phyloP scores from a whole-genome alignment of 2,329 filamentous ascomycete species.

The Madurella fahalii region DNA sequence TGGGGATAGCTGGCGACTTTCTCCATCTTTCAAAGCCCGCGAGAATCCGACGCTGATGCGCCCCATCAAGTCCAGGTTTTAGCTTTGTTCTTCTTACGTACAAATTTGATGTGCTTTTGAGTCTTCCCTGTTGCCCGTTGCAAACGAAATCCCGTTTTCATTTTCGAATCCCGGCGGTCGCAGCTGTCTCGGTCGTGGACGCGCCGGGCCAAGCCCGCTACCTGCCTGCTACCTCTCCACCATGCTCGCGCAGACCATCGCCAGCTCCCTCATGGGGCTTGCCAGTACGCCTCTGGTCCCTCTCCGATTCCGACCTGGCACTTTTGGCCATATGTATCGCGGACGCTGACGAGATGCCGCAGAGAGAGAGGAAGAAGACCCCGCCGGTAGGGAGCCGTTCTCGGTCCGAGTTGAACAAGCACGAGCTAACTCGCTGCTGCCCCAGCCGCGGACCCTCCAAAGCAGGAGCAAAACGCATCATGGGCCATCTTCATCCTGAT shows the following conservation, averaged over 20 bases:
- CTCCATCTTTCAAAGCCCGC: background rate
- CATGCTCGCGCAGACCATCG: constrained; percentile 35
- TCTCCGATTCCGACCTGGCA: too few species aligned
- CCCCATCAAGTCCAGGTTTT: background rate
- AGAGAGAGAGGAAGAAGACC: constrained; percentile 46
- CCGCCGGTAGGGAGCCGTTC: constrained; percentile 38
- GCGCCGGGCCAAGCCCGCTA: constrained; percentile 14
- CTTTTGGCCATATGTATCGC: background rate
- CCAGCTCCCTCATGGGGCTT: constrained; percentile 37
- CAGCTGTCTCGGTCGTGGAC: constrained; percentile 4
- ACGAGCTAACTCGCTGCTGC: constrained; percentile 14
- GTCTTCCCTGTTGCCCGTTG: background rate
- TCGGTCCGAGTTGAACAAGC: background rate
- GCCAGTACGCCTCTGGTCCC: constrained; percentile 32
- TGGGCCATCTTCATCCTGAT: constrained; percentile 98
- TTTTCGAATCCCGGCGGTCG: background rate
- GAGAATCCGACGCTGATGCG: constrained; percentile 7
- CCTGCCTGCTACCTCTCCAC: constrained; percentile 15
- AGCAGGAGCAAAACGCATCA: constrained; percentile 93
- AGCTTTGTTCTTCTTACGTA: constrained; percentile 4
- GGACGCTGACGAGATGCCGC: constrained; percentile 23
- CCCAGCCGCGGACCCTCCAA: constrained; percentile 67
- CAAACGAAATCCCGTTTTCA: constrained; percentile 5
- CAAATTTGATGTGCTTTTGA: constrained; percentile 5
- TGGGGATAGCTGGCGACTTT: constrained; percentile 19